Evolutionary conservation across 78 protist species (phyloP).

Genomic region (Speleostelium caveatum): DNA sequence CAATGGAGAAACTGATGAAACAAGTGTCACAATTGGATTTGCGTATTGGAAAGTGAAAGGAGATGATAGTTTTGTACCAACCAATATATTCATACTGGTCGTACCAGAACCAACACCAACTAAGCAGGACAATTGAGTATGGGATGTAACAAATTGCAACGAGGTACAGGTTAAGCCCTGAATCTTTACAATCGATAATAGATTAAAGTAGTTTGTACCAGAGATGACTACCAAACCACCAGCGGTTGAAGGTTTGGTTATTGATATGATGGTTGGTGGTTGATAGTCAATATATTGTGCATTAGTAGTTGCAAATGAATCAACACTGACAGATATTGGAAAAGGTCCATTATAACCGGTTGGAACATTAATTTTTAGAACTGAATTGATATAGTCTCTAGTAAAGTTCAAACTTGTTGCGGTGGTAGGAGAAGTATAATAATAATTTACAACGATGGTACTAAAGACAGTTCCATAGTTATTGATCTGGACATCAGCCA

Average conservation of each 20-base stretch:
- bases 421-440: background rate
- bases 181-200: background rate
- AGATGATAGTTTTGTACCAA: background rate
- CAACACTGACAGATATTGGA: background rate
- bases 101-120: background rate
- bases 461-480: conserved; percentile 33
- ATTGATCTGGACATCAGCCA: background rate
- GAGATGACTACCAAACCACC: conserved; percentile 12
- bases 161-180: background rate
- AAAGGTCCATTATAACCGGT: conserved; percentile 29
- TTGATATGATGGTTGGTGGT: background rate
- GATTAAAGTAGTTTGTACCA: conserved; percentile 9
- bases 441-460: background rate
- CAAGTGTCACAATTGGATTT: background rate
- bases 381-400: conserved; percentile 12
- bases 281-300: conserved; percentile 19
- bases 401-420: background rate
- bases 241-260: background rate
- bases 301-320: background rate
- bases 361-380: background rate
- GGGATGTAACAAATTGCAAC: background rate
- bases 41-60: background rate
- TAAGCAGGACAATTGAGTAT: background rate
- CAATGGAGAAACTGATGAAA: background rate
- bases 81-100: background rate